Conservation (phyloP, 192 early-diverging fungal genomes). For the Obelidium mucronatum region DNA sequence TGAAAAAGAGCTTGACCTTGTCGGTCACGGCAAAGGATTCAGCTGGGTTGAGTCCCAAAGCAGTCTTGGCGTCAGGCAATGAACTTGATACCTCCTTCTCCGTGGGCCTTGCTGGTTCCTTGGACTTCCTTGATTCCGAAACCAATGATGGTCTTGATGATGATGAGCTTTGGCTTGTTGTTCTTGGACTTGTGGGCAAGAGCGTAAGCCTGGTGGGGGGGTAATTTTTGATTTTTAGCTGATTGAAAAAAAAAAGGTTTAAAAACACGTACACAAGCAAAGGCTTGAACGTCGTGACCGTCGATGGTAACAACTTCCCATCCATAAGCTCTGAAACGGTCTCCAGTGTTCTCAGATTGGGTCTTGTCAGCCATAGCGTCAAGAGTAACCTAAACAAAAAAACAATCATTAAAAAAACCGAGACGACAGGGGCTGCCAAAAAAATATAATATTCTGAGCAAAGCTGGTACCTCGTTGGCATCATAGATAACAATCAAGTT, state of each 20-base stretch:
- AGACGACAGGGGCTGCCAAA: background rate
- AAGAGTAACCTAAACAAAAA: constrained; percentile 77
- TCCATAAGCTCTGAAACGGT: constrained; percentile 89
- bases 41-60: constrained; percentile 84
- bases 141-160: constrained; percentile 86
- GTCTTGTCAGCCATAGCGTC: constrained; percentile 68
- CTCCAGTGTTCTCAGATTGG: constrained; percentile 49
- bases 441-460: too few relatives aligned
- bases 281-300: constrained; percentile 37
- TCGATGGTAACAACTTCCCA: constrained; percentile 61
- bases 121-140: constrained; percentile 83
- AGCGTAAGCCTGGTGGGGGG: constrained; percentile 66
- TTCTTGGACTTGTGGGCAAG: constrained; percentile 92
- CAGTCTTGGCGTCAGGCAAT: constrained; percentile 74
- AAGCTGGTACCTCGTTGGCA: constrained; percentile 78
- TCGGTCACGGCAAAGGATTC: constrained; percentile 77
- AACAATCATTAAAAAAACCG: background rate
- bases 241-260: background rate
- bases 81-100: constrained; percentile 53
- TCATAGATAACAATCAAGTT: constrained; percentile 96
- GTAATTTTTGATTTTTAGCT: background rate
- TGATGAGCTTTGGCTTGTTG: constrained; percentile 50
- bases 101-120: constrained; percentile 94
- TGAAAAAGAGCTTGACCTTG: constrained; percentile 56
- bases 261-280: constrained; percentile 10